A percentile compares a stretch with the other conserved stretches of the same genome.
Evolutionary conservation across 345 rosid species (phyloP).

Genomic region (Ricinus communis): DNA sequence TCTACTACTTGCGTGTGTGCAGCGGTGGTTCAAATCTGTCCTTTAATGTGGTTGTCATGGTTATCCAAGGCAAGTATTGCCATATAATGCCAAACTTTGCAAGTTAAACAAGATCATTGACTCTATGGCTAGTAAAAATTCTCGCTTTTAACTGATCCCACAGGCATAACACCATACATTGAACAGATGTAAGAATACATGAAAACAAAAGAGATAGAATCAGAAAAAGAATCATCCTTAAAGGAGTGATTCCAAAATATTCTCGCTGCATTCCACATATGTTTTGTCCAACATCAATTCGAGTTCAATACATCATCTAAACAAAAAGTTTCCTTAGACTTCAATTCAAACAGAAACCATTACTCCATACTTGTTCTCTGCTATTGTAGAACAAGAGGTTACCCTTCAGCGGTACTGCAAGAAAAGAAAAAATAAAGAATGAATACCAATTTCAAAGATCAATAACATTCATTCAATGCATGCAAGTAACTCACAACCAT

Average conservation of each 20-base stretch:
- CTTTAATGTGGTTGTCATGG: too few species aligned
- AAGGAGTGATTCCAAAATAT: background rate
- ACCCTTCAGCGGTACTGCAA: conserved; percentile 30
- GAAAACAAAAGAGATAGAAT: too few species aligned
- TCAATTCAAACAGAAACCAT: background rate
- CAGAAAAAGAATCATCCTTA: background rate
- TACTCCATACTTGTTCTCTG: background rate
- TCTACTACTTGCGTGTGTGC: too few species aligned
- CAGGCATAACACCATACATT: too few species aligned
- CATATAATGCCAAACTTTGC: too few species aligned
- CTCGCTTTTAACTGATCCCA: too few species aligned
- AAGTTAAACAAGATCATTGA: too few species aligned
- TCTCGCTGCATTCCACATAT: background rate
- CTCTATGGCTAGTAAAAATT: too few species aligned
- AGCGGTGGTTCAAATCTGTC: too few species aligned
- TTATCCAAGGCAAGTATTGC: too few species aligned
- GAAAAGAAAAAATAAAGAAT: background rate
- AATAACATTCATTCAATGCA: background rate
- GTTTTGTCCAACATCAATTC: background rate
- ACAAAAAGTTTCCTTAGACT: background rate
- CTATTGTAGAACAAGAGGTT: background rate
- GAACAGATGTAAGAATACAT: too few species aligned
- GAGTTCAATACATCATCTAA: conserved; percentile 15
- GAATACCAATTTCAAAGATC: background rate
- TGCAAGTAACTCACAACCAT: background rate